These are phyloP conservation scores for Hortaea sp. DNA, from an alignment of 2,329 filamentous ascomycete species.

Conservation along the genomic window DNA sequence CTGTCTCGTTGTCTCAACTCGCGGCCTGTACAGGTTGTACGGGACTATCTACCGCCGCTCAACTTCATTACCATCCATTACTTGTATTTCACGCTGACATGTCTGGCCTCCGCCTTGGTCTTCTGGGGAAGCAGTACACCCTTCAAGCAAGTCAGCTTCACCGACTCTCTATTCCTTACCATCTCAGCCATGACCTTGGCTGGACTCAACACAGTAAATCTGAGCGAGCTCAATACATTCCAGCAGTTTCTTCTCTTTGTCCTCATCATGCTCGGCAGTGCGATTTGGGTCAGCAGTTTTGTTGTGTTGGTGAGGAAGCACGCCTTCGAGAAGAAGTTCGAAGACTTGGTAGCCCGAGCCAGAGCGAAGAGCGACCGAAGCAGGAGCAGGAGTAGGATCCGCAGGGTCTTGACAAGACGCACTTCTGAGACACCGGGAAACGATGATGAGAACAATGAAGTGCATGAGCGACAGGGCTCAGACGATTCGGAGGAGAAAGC, in stretches of 20 bases:
- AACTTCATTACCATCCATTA: constrained; percentile 47
- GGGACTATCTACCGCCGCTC: constrained; percentile 15
- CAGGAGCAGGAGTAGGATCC: constrained; percentile 18
- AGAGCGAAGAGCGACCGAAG: constrained; percentile 13
- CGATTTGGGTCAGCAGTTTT: constrained; percentile 56
- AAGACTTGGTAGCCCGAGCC: constrained; percentile 37
- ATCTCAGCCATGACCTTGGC: constrained; percentile 58
- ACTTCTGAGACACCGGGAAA: neutral
- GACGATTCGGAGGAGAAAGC: neutral
- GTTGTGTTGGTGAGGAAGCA: constrained; percentile 52
- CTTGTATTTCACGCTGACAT: constrained; percentile 51
- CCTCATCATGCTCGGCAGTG: constrained; percentile 55
- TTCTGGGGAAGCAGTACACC: constrained; percentile 48
- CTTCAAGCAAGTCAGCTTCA: constrained; percentile 35
- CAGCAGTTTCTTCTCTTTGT: constrained; percentile 58
- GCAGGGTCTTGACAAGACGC: constrained; percentile 21
- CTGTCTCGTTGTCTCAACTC: constrained; percentile 8
- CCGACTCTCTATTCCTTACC: constrained; percentile 56
- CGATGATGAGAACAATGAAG: constrained; percentile 5
- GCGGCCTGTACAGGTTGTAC: constrained; percentile 9
- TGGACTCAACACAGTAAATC: constrained; percentile 57
- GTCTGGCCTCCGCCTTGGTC: constrained; percentile 47
- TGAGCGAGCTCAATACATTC: constrained; percentile 54
- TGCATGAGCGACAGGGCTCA: constrained; percentile 35
- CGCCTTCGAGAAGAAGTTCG: constrained; percentile 54